Evolutionary conservation across 768 basidiomycete genomes (phyloP).

Genomic region (Dacryopinax primogenitus): DNA sequence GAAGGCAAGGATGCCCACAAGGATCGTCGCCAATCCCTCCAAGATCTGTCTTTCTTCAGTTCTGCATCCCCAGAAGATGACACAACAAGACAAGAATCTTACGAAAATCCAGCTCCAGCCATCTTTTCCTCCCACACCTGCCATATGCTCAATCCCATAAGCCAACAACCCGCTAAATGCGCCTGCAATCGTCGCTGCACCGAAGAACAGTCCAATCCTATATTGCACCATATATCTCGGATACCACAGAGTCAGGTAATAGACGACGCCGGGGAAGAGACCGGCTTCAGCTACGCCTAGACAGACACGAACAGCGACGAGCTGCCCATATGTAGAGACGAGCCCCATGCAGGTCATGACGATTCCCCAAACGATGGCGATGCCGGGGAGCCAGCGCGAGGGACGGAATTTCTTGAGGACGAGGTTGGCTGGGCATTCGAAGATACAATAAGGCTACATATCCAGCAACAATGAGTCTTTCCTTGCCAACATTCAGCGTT

Average conservation of each 20-base stretch:
- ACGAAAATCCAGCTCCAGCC: slow-evolving; percentile 65
- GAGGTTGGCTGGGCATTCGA: slow-evolving; percentile 57
- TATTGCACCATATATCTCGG: slow-evolving; percentile 47
- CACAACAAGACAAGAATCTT: slow-evolving; percentile 17
- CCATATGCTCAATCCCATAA: slow-evolving; percentile 43
- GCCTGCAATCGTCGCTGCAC: slow-evolving; percentile 46
- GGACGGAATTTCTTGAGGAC: slow-evolving; percentile 53
- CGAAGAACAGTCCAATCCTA: slow-evolving; percentile 51
- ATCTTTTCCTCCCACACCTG: slow-evolving; percentile 32
- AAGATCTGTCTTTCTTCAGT: slow-evolving; percentile 33
- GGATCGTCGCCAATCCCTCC: slow-evolving; percentile 50
- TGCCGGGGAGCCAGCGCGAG: slow-evolving; percentile 55
- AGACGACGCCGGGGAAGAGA: slow-evolving; percentile 58
- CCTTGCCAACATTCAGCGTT: neutral
- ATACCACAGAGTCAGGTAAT: slow-evolving; percentile 62
- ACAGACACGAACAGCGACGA: slow-evolving; percentile 44
- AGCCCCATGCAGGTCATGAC: slow-evolving; percentile 55
- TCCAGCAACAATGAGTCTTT: slow-evolving; percentile 18
- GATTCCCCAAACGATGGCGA: slow-evolving; percentile 54
- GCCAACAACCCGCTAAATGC: slow-evolving; percentile 51
- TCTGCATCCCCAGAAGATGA: neutral
- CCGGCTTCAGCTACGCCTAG: slow-evolving; percentile 60
- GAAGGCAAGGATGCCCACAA: slow-evolving; percentile 42
- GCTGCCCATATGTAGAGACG: slow-evolving; percentile 51
- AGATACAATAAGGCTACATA: slow-evolving; percentile 40